phyloP scores from a whole-genome alignment of 345 rosid species.

The Gossypium anomalum region DNA sequence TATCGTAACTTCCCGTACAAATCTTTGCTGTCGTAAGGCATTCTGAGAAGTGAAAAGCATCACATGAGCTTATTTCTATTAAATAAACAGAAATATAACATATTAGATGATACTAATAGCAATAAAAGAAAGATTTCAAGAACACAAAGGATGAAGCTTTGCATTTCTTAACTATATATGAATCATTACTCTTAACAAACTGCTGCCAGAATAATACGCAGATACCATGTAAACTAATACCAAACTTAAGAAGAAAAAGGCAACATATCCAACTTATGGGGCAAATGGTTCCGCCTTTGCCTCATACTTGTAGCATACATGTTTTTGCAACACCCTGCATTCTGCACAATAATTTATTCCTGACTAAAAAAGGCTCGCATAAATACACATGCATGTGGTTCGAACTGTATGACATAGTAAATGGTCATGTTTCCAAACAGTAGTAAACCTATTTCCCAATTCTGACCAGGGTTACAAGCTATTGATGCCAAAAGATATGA shows the following conservation, averaged over 20 bases:
- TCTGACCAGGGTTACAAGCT: neutral
- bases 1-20: conserved; percentile 95
- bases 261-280: conserved; percentile 4
- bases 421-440: neutral
- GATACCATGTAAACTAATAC: neutral
- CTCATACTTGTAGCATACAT: neutral
- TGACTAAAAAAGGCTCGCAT: neutral
- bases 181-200: neutral
- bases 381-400: neutral
- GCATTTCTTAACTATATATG: neutral
- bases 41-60: conserved; percentile 46
- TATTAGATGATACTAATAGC: neutral
- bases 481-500: neutral
- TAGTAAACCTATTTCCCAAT: neutral
- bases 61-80: conserved; percentile 8
- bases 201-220: neutral
- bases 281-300: neutral
- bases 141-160: neutral
- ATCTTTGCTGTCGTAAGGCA: conserved; percentile 95
- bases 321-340: neutral
- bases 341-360: neutral
- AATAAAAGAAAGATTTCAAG: neutral
- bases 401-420: neutral
- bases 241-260: neutral
- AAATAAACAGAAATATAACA: conserved; percentile 12